A percentile compares a stretch with the other conserved stretches of the same genome.
phyloP scores from a whole-genome alignment of 768 basidiomycete species.

The Amanita brunnescens region DNA sequence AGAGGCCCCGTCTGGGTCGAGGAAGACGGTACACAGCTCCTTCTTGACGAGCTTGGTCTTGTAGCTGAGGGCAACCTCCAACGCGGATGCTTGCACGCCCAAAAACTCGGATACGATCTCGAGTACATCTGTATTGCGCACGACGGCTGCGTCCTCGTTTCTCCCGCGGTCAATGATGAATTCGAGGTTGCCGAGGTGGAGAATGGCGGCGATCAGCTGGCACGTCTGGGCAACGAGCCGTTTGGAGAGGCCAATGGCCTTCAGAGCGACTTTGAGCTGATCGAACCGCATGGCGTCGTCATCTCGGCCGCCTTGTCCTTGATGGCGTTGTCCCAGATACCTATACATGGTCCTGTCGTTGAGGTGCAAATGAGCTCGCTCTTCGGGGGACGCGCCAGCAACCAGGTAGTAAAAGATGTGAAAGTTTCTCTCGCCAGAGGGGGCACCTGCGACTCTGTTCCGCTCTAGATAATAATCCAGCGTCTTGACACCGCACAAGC shows the following conservation, averaged over 20 bases:
- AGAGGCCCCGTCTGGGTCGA: conserved; percentile 89
- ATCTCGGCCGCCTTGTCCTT: conserved; percentile 32
- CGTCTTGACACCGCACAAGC: conserved; percentile 85
- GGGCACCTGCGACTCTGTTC: conserved; percentile 79
- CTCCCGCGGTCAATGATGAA: conserved; percentile 76
- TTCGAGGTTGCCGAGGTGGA: conserved; percentile 94
- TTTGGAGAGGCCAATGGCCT: conserved; percentile 89
- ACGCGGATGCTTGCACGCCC: conserved; percentile 61
- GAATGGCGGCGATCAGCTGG: conserved; percentile 89
- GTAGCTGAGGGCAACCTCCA: conserved; percentile 82
- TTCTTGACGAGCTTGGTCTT: conserved; percentile 90
- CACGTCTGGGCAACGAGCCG: conserved; percentile 93
- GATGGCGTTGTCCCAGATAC: conserved; percentile 67
- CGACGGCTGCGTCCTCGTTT: conserved; percentile 90
- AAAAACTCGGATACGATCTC: conserved; percentile 85
- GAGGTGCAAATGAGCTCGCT: conserved; percentile 81
- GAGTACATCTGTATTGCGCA: conserved; percentile 78
- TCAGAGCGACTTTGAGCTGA: conserved; percentile 90
- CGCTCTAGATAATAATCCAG: conserved; percentile 95
- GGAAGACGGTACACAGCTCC: conserved; percentile 94
- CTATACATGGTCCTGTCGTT: conserved; percentile 75
- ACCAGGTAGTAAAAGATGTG: conserved; percentile 98
- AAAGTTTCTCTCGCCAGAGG: conserved; percentile 92
- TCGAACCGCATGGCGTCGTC: conserved; percentile 88
- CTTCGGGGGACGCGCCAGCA: conserved; percentile 82